Evolutionary conservation across 805 yeast genomes (phyloP), one percentile per base, ranked within the genome.

Genomic region (Ogataea methylovora): DNA sequence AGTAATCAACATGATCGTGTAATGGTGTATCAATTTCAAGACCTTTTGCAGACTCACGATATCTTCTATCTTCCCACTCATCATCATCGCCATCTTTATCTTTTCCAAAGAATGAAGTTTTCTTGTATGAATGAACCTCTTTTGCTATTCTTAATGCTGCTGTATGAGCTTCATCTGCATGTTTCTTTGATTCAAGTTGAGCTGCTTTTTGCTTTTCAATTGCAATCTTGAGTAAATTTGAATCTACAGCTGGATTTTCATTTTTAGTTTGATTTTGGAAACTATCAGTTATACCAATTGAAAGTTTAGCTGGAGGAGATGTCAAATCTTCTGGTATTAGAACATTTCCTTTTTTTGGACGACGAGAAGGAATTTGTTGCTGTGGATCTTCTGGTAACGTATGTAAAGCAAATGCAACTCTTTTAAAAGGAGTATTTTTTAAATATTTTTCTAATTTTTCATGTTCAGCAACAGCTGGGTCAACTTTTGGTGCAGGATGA

Each of bases 91-190:
- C 44, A 20, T 52, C 54, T 20, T 45, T 50, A 9, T 28, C 37
- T 5, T 38, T 25, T 4, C 29, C 19, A 12, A 18, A n/a, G 4
- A 20, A 14, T 12, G 20, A 15, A 22, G 16, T 34, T 28, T 48
- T 54, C 41, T 60, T 75, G 48, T 61, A 76, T 25, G 57, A 60
- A 2, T 65, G 43, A 9, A 81, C 84, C 56, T 83, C 92, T 30
- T 63, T 61, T 0, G 87, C 87, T 27, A 80, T 72, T 49, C 82
- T 62, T 42, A 72, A 70, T 1, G 90, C 94, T 4, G 84, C 73
- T 22, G 63, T 51, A 55, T 82, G 85, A 0, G 92, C 90, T 49
- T 82, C 90, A 33, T 73, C 71, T 2, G 86, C 85, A 57, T 81
- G 90, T 40, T 72, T 76, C 21, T 71, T 75, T 1, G 88, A 74